Evolutionary conservation across 2,329 filamentous ascomycete species (phyloP).

Genomic region (Alternaria metachromatica): DNA sequence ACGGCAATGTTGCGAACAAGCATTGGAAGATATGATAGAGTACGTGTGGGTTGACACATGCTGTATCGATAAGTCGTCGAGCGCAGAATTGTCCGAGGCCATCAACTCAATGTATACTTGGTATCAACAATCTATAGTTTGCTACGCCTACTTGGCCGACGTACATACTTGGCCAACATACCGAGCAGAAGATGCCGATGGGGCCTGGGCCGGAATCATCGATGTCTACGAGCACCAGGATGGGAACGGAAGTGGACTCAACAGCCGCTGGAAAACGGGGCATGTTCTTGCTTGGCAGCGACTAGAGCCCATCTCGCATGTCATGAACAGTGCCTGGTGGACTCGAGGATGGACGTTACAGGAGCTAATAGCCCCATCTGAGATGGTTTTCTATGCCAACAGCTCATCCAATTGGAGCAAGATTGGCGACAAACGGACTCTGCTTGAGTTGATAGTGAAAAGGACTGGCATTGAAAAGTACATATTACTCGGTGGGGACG

Average conservation of each 20-base stretch:
- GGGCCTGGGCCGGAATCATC: not conserved
- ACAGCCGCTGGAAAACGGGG: too few relatives aligned
- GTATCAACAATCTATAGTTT: not conserved
- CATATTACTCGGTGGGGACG: not conserved
- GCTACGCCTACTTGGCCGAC: not conserved
- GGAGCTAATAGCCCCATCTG: not conserved
- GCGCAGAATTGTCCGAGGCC: not conserved
- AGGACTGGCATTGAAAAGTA: fast-evolving
- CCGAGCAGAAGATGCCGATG: not conserved
- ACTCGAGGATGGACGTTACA: not conserved
- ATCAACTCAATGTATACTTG: not conserved
- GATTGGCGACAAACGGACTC: not conserved
- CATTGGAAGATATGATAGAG: not conserved
- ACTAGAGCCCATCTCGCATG: not conserved
- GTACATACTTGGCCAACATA: not conserved
- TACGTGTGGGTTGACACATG: not conserved
- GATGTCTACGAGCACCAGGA: too few relatives aligned
- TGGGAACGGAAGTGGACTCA: too few relatives aligned
- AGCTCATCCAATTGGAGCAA: fast-evolving
- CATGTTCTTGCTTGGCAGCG: not conserved
- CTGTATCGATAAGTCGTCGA: not conserved
- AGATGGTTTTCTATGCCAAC: not conserved
- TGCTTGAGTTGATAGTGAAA: not conserved
- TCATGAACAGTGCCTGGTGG: not conserved
- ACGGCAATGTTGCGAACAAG: not conserved